Evolutionary conservation across 2,329 filamentous ascomycete species (phyloP).

Genomic region (Fusarium temperatum): DNA sequence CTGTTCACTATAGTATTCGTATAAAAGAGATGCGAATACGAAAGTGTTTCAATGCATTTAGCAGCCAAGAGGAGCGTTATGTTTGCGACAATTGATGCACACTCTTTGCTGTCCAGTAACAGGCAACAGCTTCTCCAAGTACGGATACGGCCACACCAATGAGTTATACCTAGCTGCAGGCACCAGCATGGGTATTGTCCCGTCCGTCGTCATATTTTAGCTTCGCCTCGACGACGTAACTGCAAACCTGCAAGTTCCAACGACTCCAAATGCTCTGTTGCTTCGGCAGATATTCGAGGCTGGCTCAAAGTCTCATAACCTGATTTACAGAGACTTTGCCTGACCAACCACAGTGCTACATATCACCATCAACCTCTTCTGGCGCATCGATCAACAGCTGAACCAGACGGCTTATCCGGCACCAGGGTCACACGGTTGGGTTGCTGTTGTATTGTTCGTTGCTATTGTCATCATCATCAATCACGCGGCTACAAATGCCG

Average conservation of each 20-base stretch:
- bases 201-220: slow-evolving; percentile 25
- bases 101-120: slow-evolving; percentile 1
- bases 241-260: background rate
- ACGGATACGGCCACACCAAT: slow-evolving; percentile 21
- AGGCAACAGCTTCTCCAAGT: background rate
- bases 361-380: background rate
- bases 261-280: background rate
- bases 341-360: slow-evolving; percentile 14
- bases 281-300: slow-evolving; percentile 10
- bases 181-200: slow-evolving; percentile 6
- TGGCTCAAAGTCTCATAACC: slow-evolving; percentile 8
- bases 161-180: slow-evolving; percentile 7
- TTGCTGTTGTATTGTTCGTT: slow-evolving; percentile 13
- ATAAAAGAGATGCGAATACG: slow-evolving; percentile 29
- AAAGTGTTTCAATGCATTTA: slow-evolving; percentile 1
- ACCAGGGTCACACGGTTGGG: slow-evolving; percentile 1
- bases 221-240: slow-evolving; percentile 20
- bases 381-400: slow-evolving; percentile 18
- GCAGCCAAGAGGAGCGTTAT: slow-evolving; percentile 6
- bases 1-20: slow-evolving; percentile 11
- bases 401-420: slow-evolving; percentile 2
- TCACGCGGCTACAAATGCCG: slow-evolving; percentile 23
- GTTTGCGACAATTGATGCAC: slow-evolving; percentile 1
- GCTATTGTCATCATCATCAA: slow-evolving; percentile 30
- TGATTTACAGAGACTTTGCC: slow-evolving; percentile 3